Conservation (phyloP, 2,329 filamentous ascomycete species). For the Fusarium sp. region DNA sequence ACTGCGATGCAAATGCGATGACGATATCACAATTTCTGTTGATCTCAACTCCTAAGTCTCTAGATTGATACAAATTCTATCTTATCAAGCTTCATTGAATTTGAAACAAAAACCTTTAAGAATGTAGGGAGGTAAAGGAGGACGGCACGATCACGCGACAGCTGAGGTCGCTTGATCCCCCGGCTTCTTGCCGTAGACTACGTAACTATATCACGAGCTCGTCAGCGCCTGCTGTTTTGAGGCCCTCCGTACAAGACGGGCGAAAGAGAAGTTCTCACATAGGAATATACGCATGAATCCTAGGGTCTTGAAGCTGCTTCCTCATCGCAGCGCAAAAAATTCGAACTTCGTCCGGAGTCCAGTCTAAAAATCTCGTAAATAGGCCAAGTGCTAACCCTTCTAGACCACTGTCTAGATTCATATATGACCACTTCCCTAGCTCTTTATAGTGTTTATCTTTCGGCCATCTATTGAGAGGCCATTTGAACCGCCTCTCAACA, state of each 20-base stretch:
- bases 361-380: slow-evolving; percentile 12
- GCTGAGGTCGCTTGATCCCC: no score
- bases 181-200: slow-evolving; percentile 13
- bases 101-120: no score
- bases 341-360: slow-evolving; percentile 15
- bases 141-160: no score
- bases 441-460: slow-evolving; percentile 28
- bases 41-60: no score
- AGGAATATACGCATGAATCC: slow-evolving; percentile 20
- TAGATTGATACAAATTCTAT: no score
- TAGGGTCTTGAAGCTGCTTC: slow-evolving; percentile 7
- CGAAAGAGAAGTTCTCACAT: slow-evolving; percentile 4
- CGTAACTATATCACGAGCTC: neutral
- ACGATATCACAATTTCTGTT: no score
- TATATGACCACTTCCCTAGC: slow-evolving; percentile 14
- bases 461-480: slow-evolving; percentile 26
- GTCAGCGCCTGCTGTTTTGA: neutral
- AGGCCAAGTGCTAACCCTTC: slow-evolving; percentile 20
- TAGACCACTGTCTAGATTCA: slow-evolving; percentile 9
- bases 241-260: neutral
- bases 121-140: no score
- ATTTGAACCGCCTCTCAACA: slow-evolving; percentile 16
- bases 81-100: no score
- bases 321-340: slow-evolving; percentile 7
- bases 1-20: no score